Evolutionary conservation across 2,329 filamentous ascomycete genomes (phyloP).

Genomic region (Byssoonygena ceratinophila): DNA sequence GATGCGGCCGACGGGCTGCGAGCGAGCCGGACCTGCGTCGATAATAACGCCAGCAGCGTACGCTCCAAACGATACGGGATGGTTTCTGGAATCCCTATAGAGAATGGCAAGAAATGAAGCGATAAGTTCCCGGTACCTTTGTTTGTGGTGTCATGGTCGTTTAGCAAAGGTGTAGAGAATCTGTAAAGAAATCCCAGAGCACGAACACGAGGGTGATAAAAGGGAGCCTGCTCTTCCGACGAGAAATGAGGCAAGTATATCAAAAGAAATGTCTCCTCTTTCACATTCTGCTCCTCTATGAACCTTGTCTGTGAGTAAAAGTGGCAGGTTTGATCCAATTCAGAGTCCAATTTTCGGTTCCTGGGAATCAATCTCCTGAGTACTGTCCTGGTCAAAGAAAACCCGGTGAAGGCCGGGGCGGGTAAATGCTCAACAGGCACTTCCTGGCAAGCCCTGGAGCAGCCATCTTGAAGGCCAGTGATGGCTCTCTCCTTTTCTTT

Average conservation of each 20-base stretch:
- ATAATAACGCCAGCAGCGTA: conserved; percentile 29
- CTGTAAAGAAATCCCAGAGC: conserved; percentile 67
- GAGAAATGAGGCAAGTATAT: conserved; percentile 67
- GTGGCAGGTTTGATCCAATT: conserved; percentile 73
- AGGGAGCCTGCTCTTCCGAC: conserved; percentile 57
- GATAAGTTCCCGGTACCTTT: conserved; percentile 34
- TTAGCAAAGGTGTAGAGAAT: conserved; percentile 15
- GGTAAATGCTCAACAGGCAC: conserved; percentile 16
- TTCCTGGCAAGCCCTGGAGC: conserved; percentile 5
- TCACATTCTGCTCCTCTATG: conserved; percentile 27
- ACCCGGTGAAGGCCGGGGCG: conserved; percentile 23
- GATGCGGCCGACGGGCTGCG: conserved; percentile 19
- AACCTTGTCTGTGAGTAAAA: conserved; percentile 42
- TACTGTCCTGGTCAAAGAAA: conserved; percentile 50
- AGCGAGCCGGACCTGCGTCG: conserved; percentile 31
- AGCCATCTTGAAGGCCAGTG: conserved; percentile 1
- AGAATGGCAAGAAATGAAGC: conserved; percentile 44
- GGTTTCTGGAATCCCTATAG: conserved; percentile 22
- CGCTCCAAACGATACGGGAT: conserved; percentile 32
- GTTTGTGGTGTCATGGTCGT: conserved; percentile 22
- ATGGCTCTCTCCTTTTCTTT: conserved; percentile 25
- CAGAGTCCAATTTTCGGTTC: conserved; percentile 63
- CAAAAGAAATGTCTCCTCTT: conserved; percentile 42
- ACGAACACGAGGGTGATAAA: conserved; percentile 72
- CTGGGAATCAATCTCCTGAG: conserved; percentile 71